Conservation (phyloP, 768 basidiomycete genomes). For the Pilatotrama ljubarskyi region DNA sequence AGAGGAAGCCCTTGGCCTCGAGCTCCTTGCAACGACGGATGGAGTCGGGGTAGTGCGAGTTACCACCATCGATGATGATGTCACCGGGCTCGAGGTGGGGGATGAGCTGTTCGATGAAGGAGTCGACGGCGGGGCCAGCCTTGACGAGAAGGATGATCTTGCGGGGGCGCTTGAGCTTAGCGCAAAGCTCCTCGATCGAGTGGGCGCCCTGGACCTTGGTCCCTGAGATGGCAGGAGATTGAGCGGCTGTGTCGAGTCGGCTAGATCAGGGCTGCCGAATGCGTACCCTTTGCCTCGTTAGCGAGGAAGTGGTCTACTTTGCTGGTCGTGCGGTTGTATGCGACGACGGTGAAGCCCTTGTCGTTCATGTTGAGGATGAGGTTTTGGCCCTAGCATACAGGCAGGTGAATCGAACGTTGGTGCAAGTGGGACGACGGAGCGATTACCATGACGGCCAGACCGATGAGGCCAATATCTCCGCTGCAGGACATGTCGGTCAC, state of each 20-base stretch:
- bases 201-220: slow-evolving; percentile 95
- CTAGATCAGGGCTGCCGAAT: slow-evolving; percentile 29
- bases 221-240: slow-evolving; percentile 47
- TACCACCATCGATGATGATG: slow-evolving; percentile 99
- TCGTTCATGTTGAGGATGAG: slow-evolving; percentile 99
- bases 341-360: slow-evolving; percentile 97
- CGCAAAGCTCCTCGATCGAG: slow-evolving; percentile 85
- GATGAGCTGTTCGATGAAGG: slow-evolving; percentile 87
- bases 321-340: slow-evolving; percentile 94
- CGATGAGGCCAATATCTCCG: slow-evolving; percentile 98
- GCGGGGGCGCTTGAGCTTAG: slow-evolving; percentile 93
- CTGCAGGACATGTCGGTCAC: slow-evolving; percentile 43
- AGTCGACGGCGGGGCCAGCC: slow-evolving; percentile 94
- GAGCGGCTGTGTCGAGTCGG: slow-evolving; percentile 24
- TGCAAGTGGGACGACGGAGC: slow-evolving; percentile 15
- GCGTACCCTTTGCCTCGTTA: slow-evolving; percentile 95
- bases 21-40: slow-evolving; percentile 93
- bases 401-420: slow-evolving; percentile 9
- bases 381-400: slow-evolving; percentile 77
- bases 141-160: slow-evolving; percentile 99
- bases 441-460: slow-evolving; percentile 95
- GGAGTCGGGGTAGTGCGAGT: slow-evolving; percentile 98
- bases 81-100: slow-evolving; percentile 93
- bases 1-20: slow-evolving; percentile 92
- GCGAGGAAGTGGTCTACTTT: slow-evolving; percentile 96